Evolutionary conservation across 495 filamentous ascomycete species (phyloP).

Genomic region (Xylaria castorea): DNA sequence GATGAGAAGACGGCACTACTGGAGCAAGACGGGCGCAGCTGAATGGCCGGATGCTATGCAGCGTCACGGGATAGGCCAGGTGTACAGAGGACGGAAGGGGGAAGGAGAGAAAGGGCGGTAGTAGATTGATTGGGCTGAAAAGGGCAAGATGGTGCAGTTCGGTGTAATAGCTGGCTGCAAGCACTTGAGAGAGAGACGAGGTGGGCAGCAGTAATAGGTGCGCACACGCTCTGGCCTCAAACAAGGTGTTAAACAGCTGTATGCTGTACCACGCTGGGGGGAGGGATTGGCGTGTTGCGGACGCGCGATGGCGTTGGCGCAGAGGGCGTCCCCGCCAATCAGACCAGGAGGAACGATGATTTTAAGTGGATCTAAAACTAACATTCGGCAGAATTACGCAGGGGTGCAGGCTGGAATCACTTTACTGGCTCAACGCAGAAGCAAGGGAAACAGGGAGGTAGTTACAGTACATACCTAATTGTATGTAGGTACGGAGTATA

Average conservation of each 20-base stretch:
- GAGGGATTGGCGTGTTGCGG: slow-evolving; percentile 13
- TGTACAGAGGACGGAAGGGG: not conserved
- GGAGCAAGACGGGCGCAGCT: not conserved
- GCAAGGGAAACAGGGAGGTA: too few relatives aligned
- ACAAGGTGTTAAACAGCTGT: not conserved
- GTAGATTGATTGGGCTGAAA: not conserved
- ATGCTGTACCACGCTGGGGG: not conserved
- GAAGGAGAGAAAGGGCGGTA: not conserved
- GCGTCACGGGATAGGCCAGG: not conserved
- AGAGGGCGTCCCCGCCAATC: slow-evolving; percentile 8
- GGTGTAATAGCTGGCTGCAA: slow-evolving; percentile 10
- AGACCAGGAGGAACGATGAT: not conserved
- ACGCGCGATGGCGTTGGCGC: slow-evolving; percentile 25
- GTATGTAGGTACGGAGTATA: not conserved
- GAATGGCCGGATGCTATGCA: not conserved
- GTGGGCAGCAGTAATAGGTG: not conserved
- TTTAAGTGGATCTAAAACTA: not conserved
- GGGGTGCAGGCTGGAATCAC: too few relatives aligned
- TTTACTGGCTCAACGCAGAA: not conserved
- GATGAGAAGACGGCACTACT: not conserved
- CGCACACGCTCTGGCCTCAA: slow-evolving; percentile 8
- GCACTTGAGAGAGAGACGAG: not conserved
- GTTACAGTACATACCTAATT: not conserved
- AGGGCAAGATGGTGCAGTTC: not conserved
- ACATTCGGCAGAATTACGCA: not conserved